Conservation (phyloP, 176 grass and related monocot genomes). For the Bothriochloa decipiens region DNA sequence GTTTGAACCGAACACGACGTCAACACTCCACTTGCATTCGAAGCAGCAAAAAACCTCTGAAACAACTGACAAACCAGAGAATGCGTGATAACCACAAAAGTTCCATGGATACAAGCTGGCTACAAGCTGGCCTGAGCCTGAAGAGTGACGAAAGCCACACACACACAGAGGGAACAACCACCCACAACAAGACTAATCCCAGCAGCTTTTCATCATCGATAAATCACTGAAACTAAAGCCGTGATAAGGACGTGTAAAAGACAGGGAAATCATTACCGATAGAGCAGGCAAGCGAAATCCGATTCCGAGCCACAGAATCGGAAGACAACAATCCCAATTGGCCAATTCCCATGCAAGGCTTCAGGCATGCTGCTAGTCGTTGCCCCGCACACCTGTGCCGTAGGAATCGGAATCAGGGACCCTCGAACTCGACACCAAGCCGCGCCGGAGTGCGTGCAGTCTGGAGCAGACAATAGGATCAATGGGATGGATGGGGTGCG, state of each 20-base stretch:
- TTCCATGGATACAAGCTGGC: background rate
- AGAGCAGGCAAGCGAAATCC: background rate
- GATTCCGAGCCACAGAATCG: background rate
- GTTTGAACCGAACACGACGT: background rate
- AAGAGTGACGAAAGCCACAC: background rate
- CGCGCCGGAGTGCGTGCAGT: background rate
- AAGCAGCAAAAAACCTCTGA: background rate
- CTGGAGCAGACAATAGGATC: background rate
- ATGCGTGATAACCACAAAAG: background rate
- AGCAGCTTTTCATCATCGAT: background rate
- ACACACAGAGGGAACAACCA: background rate
- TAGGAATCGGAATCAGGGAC: background rate
- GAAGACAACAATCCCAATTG: background rate
- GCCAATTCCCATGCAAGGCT: background rate
- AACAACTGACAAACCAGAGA: background rate
- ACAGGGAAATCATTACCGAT: constrained; percentile 16
- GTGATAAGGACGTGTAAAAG: background rate
- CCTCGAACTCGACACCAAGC: background rate
- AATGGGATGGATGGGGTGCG: too few species aligned
- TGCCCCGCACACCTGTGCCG: background rate
- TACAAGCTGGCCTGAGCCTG: background rate
- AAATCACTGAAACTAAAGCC: background rate
- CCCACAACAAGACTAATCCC: background rate
- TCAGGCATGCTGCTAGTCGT: background rate
- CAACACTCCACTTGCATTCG: background rate